phyloP scores from a whole-genome alignment of 768 basidiomycete genomes.

The Tulasnella sp. region DNA sequence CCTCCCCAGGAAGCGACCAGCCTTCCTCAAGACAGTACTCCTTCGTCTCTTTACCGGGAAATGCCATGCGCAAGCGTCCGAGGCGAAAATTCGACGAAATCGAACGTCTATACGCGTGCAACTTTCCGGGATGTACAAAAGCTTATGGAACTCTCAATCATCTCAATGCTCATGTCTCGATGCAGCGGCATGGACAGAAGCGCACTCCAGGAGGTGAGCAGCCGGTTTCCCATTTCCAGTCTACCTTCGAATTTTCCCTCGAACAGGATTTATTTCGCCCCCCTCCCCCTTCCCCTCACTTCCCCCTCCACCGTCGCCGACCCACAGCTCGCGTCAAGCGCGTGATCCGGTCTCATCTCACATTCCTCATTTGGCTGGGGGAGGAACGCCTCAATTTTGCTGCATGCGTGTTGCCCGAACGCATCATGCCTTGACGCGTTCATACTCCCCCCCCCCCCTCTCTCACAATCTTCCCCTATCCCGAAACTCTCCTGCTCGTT shows the following conservation, averaged over 20 bases:
- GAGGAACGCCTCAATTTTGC: not conserved
- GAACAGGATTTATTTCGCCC: not conserved
- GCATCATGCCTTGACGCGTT: not conserved
- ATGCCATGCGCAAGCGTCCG: conserved; percentile 20
- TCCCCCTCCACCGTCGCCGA: not conserved
- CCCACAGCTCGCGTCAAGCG: not conserved
- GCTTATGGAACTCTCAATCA: conserved; percentile 94
- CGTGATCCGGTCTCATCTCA: conserved; percentile 9
- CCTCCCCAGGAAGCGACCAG: conserved; percentile 12
- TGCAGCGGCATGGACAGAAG: conserved; percentile 93
- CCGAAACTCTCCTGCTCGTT: conserved; percentile 1
- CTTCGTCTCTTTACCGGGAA: conserved; percentile 21
- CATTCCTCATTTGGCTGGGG: not conserved
- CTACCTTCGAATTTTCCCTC: not conserved
- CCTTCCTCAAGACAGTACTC: conserved; percentile 14
- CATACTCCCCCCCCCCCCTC: not conserved
- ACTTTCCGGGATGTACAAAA: conserved; percentile 48
- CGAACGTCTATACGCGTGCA: conserved; percentile 23
- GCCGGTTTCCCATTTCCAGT: conserved; percentile 16
- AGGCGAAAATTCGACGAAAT: conserved; percentile 23
- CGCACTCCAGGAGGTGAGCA: conserved; percentile 79
- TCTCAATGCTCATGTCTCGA: conserved; percentile 95
- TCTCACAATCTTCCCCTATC: not conserved
- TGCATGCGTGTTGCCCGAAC: not conserved
- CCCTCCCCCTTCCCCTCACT: not conserved